Conservation (phyloP, 257 asterid species). For the Cinchona pubescens region DNA sequence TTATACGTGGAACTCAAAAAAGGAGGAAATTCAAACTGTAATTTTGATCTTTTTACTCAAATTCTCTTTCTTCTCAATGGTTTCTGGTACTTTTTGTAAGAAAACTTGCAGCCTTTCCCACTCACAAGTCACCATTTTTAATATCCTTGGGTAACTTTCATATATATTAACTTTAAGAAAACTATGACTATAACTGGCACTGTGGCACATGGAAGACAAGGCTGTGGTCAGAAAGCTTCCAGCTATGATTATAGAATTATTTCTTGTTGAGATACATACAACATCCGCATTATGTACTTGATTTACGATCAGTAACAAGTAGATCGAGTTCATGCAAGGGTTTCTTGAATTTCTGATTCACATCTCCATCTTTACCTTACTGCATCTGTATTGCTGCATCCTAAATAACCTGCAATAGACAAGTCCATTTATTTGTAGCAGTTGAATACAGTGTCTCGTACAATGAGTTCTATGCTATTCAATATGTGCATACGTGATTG, state of each 20-base stretch:
- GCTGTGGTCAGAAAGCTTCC: slow-evolving; percentile 19
- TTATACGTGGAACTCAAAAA: background rate
- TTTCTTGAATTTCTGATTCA: slow-evolving; percentile 31
- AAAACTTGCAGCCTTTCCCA: background rate
- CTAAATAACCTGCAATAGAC: slow-evolving; percentile 46
- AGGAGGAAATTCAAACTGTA: background rate
- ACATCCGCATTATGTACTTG: slow-evolving; percentile 29
- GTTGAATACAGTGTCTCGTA: background rate
- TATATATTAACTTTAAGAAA: background rate
- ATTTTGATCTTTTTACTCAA: background rate
- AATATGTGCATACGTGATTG: background rate
- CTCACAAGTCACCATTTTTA: background rate
- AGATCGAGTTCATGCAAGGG: slow-evolving; percentile 23
- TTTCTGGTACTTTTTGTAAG: background rate
- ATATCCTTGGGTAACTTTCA: background rate
- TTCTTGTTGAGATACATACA: slow-evolving; percentile 34
- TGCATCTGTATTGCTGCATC: slow-evolving; percentile 42
- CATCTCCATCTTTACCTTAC: slow-evolving; percentile 69
- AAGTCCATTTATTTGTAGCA: slow-evolving; percentile 15
- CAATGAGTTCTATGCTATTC: background rate
- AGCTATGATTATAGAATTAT: slow-evolving; percentile 31
- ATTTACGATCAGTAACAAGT: slow-evolving; percentile 22
- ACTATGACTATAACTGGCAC: background rate
- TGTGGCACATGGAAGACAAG: slow-evolving; percentile 14
- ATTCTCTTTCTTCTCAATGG: background rate